Conservation (phyloP, 1,284 basidiomycete genomes). For the Cutaneotrichosporon mucoides region DNA sequence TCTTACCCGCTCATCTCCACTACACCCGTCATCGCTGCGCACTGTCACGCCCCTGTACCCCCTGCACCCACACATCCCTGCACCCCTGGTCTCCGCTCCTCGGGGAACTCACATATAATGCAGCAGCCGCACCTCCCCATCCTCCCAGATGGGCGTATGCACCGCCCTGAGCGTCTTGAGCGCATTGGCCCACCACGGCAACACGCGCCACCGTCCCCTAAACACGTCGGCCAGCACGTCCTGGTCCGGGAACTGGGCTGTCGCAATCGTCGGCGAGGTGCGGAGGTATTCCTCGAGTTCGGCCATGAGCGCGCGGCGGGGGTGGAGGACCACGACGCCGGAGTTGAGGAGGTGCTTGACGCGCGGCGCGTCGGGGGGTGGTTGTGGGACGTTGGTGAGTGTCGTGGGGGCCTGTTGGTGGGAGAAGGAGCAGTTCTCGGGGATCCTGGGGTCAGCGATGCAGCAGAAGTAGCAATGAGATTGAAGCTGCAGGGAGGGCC, state of each 20-base stretch:
- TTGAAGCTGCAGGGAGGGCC: no score
- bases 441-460: conserved; percentile 58
- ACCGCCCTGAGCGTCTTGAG: conserved; percentile 50
- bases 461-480: no score
- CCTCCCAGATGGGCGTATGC: conserved; percentile 49
- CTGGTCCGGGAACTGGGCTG: conserved; percentile 85
- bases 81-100: no score
- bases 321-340: conserved; percentile 81
- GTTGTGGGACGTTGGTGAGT: conserved; percentile 48
- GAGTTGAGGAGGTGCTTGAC: conserved; percentile 80
- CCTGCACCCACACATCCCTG: no score
- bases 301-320: conserved; percentile 54
- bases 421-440: conserved; percentile 80
- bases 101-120: conserved; percentile 45
- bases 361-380: conserved; percentile 58
- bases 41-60: no score
- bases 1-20: no score
- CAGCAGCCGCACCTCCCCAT: conserved; percentile 48
- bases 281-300: conserved; percentile 61
- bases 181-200: conserved; percentile 53
- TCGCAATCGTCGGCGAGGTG: conserved; percentile 63
- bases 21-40: no score
- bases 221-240: conserved; percentile 82
- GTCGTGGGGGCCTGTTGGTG: conserved; percentile 58
- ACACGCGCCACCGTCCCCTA: conserved; percentile 53